A percentile compares a stretch with the other conserved stretches of the same genome.
Conservation (phyloP, 2,329 filamentous ascomycete genomes). For the Graphilbum ipis-grandicollis region DNA sequence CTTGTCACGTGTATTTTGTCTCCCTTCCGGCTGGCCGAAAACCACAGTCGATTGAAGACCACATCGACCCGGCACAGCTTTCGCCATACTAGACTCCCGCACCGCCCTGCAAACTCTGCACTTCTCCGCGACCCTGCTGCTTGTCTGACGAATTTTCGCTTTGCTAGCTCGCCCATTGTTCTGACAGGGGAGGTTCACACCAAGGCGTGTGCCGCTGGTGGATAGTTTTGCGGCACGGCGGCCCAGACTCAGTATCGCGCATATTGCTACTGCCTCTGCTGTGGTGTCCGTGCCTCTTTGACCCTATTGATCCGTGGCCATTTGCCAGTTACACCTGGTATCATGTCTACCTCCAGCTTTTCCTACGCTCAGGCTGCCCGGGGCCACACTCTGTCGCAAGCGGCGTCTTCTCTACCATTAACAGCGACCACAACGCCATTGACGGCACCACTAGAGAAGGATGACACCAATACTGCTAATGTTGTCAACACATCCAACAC, state of each 20-base stretch:
- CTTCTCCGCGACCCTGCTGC: too few relatives aligned
- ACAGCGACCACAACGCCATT: conserved; percentile 14
- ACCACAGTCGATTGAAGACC: too few relatives aligned
- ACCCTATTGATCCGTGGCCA: too few relatives aligned
- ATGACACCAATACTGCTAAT: neutral
- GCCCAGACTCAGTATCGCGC: too few relatives aligned
- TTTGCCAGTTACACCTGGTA: too few relatives aligned
- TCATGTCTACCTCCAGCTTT: conserved; percentile 46
- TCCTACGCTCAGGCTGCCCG: conserved; percentile 95
- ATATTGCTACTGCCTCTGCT: too few relatives aligned
- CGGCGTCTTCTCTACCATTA: conserved; percentile 17
- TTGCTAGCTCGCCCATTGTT: neutral
- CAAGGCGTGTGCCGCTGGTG: conserved; percentile 4
- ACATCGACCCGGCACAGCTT: too few relatives aligned
- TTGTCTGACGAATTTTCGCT: too few relatives aligned
- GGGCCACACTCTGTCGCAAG: conserved; percentile 39
- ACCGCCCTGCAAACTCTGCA: too few relatives aligned
- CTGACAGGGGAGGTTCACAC: conserved; percentile 1
- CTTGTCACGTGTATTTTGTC: too few relatives aligned
- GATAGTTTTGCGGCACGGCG: neutral
- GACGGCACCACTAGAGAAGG: neutral
- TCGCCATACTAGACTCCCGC: too few relatives aligned
- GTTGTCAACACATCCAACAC: conserved; percentile 6
- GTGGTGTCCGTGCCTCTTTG: neutral
- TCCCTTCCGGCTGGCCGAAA: too few relatives aligned